phyloP scores from a whole-genome alignment of 2,329 filamentous ascomycete species.

The Salinomyces thailandicus region DNA sequence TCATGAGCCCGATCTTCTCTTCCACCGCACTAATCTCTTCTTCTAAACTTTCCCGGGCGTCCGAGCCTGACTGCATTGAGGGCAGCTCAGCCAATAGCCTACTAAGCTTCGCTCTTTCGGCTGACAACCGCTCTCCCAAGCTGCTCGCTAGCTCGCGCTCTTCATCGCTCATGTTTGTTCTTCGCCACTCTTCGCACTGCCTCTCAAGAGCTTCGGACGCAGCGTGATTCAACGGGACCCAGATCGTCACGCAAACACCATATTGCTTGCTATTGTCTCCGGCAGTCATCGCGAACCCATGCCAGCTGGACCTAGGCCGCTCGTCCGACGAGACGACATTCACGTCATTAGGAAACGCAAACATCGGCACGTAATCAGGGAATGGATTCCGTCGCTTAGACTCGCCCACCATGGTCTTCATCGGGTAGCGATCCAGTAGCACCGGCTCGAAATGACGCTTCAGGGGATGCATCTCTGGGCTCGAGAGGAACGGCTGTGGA shows the following conservation, averaged over 20 bases:
- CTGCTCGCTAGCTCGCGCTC: slow-evolving; percentile 88
- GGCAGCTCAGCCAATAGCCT: slow-evolving; percentile 76
- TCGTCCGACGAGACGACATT: slow-evolving; percentile 93
- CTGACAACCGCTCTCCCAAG: slow-evolving; percentile 74
- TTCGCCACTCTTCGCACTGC: slow-evolving; percentile 43
- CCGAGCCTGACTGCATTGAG: slow-evolving; percentile 65
- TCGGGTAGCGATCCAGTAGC: slow-evolving; percentile 87
- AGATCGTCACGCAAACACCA: slow-evolving; percentile 82
- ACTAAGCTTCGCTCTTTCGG: slow-evolving; percentile 81
- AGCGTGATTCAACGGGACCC: slow-evolving; percentile 74
- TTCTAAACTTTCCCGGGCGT: slow-evolving; percentile 72
- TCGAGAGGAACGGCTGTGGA: slow-evolving; percentile 79
- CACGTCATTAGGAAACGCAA: slow-evolving; percentile 96
- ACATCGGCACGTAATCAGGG: slow-evolving; percentile 98
- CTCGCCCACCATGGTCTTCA: slow-evolving; percentile 71
- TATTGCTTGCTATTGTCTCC: slow-evolving; percentile 87
- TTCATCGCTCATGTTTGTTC: slow-evolving; percentile 70
- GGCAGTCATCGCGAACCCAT: slow-evolving; percentile 96
- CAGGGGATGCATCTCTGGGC: slow-evolving; percentile 89
- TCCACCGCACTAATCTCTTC: slow-evolving; percentile 93
- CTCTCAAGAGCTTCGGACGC: slow-evolving; percentile 75
- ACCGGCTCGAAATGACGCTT: slow-evolving; percentile 92
- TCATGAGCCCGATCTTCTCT: slow-evolving; percentile 95
- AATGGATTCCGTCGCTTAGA: slow-evolving; percentile 71
- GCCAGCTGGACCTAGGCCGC: slow-evolving; percentile 91